Conservation (phyloP, 495 filamentous ascomycete species). For the Penicillium crystallinum region DNA sequence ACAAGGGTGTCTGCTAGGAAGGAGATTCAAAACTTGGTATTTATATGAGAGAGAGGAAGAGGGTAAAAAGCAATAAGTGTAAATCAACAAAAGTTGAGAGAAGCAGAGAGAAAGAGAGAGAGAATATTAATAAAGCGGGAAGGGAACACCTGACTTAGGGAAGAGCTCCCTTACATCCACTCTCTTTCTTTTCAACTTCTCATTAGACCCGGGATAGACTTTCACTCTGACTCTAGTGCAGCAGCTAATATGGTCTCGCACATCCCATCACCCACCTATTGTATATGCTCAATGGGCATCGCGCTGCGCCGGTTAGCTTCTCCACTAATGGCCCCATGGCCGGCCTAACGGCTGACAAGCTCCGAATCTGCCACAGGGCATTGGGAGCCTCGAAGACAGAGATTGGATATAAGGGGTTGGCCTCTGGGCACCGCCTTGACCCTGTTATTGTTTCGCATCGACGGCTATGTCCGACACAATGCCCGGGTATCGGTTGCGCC, state of each 20-base stretch:
- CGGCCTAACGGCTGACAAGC: background rate
- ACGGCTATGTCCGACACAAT: background rate
- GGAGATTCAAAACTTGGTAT: background rate
- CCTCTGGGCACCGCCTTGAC: background rate
- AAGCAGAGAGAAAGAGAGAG: slow-evolving; percentile 8
- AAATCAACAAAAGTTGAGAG: slow-evolving; percentile 1
- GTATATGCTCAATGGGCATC: background rate
- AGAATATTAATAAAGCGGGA: slow-evolving; percentile 9
- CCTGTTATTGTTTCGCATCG: background rate
- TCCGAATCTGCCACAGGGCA: background rate
- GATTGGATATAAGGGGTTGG: background rate
- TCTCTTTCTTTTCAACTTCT: background rate
- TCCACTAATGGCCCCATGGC: background rate
- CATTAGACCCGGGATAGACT: background rate
- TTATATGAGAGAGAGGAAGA: background rate
- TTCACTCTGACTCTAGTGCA: background rate
- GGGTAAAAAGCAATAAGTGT: background rate
- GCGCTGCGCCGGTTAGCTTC: slow-evolving; percentile 3
- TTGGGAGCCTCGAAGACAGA: background rate
- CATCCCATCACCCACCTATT: background rate
- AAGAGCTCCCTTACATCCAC: slow-evolving; percentile 11
- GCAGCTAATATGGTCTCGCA: background rate
- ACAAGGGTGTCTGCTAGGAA: background rate
- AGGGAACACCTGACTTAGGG: slow-evolving; percentile 2
- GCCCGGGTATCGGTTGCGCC: slow-evolving; percentile 42